Conservation (phyloP, 257 asterid genomes). For the Orobanche coerulescens region DNA sequence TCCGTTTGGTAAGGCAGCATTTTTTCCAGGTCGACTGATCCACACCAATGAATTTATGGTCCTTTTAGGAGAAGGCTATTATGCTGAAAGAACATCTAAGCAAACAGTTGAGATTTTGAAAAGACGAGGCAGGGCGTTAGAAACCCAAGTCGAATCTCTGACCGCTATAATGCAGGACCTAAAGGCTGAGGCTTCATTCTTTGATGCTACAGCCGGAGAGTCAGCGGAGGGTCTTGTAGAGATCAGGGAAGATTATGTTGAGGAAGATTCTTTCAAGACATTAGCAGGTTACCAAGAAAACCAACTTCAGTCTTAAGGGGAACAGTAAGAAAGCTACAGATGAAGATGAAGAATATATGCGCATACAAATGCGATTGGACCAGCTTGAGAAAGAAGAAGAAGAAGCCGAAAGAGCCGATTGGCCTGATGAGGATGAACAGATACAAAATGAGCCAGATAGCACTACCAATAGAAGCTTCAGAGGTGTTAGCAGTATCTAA, state of each 20-base stretch:
- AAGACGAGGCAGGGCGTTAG: constrained; percentile 66
- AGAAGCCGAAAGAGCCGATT: constrained; percentile 48
- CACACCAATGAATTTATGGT: constrained; percentile 91
- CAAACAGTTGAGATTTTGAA: constrained; percentile 74
- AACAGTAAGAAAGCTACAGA: constrained; percentile 25
- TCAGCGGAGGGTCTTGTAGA: constrained; percentile 76
- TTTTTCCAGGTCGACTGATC: constrained; percentile 78
- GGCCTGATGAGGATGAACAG: constrained; percentile 34
- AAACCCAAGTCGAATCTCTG: constrained; percentile 62
- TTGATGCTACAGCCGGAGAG: constrained; percentile 64
- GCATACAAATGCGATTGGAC: constrained; percentile 45
- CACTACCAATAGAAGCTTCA: constrained; percentile 24
- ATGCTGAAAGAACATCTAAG: constrained; percentile 79
- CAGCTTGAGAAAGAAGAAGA: constrained; percentile 89
- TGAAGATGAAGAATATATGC: constrained; percentile 53
- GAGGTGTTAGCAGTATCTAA: constrained; percentile 32
- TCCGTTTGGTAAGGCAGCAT: constrained; percentile 91
- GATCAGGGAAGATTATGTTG: constrained; percentile 80
- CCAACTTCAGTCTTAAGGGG: constrained; percentile 25
- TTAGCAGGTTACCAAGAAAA: constrained; percentile 45
- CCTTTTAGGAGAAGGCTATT: constrained; percentile 79
- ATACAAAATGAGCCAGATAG: constrained; percentile 25
- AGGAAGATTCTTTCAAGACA: constrained; percentile 34
- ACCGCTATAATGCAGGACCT: constrained; percentile 74
- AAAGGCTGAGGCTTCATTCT: constrained; percentile 70